Evolutionary conservation across 179 eudicot genomes (phyloP).

Genomic region (Heliamphora ciliata): DNA sequence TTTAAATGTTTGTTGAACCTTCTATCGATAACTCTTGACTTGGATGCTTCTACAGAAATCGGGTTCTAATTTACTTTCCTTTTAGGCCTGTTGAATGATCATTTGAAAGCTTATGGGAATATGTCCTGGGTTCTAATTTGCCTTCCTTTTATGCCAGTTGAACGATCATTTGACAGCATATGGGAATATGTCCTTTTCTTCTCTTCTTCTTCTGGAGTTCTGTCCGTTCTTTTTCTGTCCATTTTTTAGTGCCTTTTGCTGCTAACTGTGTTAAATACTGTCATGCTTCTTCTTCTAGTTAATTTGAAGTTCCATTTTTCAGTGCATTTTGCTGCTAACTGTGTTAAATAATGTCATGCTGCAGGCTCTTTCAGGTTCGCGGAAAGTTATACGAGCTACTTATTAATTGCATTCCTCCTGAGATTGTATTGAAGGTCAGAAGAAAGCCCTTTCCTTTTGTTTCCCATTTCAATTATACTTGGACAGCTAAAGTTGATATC

Average conservation of each 20-base stretch:
- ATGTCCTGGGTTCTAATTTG: no score
- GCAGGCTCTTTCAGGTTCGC: conserved; percentile 83
- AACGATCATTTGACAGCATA: no score
- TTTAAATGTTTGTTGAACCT: background rate
- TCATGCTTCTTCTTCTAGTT: no score
- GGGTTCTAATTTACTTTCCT: conserved; percentile 5
- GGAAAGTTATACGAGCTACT: conserved; percentile 88
- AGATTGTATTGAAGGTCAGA: conserved; percentile 68
- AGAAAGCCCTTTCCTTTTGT: background rate
- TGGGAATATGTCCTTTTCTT: no score
- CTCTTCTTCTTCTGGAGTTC: no score
- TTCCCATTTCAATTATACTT: background rate
- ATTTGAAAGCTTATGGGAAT: no score
- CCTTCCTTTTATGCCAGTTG: no score
- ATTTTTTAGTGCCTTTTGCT: no score
- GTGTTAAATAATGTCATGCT: background rate
- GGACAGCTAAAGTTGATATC: conserved; percentile 12
- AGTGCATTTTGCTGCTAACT: background rate
- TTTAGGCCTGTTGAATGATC: background rate
- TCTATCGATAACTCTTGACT: background rate
- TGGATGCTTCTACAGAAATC: background rate
- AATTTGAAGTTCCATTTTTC: background rate
- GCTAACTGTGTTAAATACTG: no score
- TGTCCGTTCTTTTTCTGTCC: no score
- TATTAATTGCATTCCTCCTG: conserved; percentile 81